Evolutionary conservation across 345 rosid genomes (phyloP), one percentile per base, ranked within the genome.

Genomic region (Hibiscus syriacus): DNA sequence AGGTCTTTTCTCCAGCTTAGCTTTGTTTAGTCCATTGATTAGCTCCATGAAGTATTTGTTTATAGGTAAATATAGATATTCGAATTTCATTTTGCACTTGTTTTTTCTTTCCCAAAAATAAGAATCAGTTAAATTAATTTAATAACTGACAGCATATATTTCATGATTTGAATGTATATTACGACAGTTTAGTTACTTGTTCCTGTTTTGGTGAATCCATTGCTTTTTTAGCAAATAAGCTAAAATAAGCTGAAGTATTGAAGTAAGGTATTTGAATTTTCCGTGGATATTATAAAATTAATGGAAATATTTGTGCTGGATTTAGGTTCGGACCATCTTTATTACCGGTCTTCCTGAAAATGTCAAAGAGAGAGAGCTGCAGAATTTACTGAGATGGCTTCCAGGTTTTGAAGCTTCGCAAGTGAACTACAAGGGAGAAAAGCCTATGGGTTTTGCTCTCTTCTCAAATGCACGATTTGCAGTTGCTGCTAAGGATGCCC

Each of bases 401-500:
- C 99, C 99, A 0, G 99, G 99, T 23, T 94, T 89, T 9, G 99
- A 91, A 82, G 99, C 99, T 43, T 94, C 99, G 3, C 99, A 94
- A 75, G 89, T 94, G 48, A 92, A 94, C 76, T 88, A 77, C 73
- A 94, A 89, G 72, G 99, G 96, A 25, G 99, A 89, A 46, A 94
- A 87, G 59, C 97, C 97, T 11, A 92, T 94, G 99, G 99, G 99
- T 0, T 94, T 94, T 61, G 99, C 98, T 73, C 98, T 94, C 41
- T 94, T 94, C 77, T 81, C 97, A 2, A 77, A 81, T 0, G 80
- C 85, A 23, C 97, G 81, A 69, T 55, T 81, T 41, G 98, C 99
- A 8, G 56, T 86, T 73, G 93, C 97, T 13, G 99, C 99, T 34
- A 92, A 83, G 76, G 99, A 92, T 64, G 80, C 87, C 19, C 90